A percentile compares a stretch with the other conserved stretches of the same genome.
Conservation (phyloP, 2,329 filamentous ascomycete species). For the Didymella segeticola region DNA sequence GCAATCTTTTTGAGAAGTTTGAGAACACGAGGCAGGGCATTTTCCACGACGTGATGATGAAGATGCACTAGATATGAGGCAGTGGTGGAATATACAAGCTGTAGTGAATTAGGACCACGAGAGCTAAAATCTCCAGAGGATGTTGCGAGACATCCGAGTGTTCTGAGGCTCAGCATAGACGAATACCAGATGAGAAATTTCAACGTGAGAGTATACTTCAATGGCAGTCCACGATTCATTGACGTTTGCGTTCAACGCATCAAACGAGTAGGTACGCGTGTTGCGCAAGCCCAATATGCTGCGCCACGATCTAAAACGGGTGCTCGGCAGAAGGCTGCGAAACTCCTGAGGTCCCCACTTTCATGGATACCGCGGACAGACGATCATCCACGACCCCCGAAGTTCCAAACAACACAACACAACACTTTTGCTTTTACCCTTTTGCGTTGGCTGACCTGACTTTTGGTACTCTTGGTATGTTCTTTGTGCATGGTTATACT, state of each 20-base stretch:
- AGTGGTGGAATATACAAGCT: neutral
- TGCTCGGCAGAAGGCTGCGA: conserved; percentile 11
- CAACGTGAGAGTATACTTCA: neutral
- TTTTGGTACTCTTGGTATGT: conserved; percentile 1
- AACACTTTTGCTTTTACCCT: neutral
- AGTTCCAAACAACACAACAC: conserved; percentile 17
- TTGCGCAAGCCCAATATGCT: conserved; percentile 1
- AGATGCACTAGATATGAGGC: conserved; percentile 15
- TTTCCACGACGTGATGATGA: conserved; percentile 35
- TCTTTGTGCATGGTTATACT: neutral
- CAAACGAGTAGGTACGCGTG: neutral
- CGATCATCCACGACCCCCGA: conserved; percentile 4
- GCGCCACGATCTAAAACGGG: conserved; percentile 16
- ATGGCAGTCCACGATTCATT: neutral
- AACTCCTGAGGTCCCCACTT: conserved; percentile 15
- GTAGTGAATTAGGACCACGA: neutral
- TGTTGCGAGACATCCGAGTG: neutral
- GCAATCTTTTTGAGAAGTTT: conserved; percentile 53
- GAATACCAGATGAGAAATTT: neutral
- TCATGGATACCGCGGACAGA: conserved; percentile 12
- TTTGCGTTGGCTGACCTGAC: neutral
- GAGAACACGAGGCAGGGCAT: conserved; percentile 57
- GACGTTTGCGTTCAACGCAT: neutral
- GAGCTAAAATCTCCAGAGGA: neutral
- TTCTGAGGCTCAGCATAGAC: neutral